Base-by-base conservation (phyloP, 176 grass and related monocot genomes). In the Tillandsia leiboldiana region DNA sequence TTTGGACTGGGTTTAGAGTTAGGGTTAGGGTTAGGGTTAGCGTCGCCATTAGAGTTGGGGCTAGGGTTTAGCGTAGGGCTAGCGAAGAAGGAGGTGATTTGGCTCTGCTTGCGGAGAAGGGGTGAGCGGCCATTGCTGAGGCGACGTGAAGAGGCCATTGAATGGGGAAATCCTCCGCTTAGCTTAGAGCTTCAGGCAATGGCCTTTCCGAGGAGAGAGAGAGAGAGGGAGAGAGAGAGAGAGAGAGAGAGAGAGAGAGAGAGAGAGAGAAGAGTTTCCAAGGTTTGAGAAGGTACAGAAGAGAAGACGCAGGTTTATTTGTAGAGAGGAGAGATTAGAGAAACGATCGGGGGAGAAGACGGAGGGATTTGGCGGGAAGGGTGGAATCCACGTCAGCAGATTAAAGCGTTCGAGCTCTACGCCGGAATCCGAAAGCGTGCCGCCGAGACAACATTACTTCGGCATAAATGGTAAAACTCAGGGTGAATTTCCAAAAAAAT, bases 51-150 rank as follows among this genome's bases (percentile, higher is more conserved):
- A 42, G 56, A 18, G 53, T 18, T 69, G 8, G 75, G 33, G 17
- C 33, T 51, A 50, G 53, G 66, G 65, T 33, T 77, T 77, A 26
- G 15, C 5, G 57, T 70, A 2, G 87, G 77, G 74, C 52, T 70
- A 70, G 83, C 74, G 83, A 97, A 97, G 69, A 97, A 97, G 77
- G 82, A 56, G 56, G 93, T 97, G 79, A 97, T 92, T 77, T 97
- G 89, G 77, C 84, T 87, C 84, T 97, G 93, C 61, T 92, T 85
- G 50, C 89, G 82, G 10, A 90, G 71, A 57, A 97, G 86, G 17
- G 93, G 93, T 48, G 93, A 97, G 51, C 86, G 93, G 84, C 89
- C 89, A 53, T 88, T 86, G 79, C 86, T 97, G 51, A 78, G 79
- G 82, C 89, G 74, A 51, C 83, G 89, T 22, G 89, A 84, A 69